phyloP scores from a whole-genome alignment of 352 stramenopile species.

The Pythium oligandrum region DNA sequence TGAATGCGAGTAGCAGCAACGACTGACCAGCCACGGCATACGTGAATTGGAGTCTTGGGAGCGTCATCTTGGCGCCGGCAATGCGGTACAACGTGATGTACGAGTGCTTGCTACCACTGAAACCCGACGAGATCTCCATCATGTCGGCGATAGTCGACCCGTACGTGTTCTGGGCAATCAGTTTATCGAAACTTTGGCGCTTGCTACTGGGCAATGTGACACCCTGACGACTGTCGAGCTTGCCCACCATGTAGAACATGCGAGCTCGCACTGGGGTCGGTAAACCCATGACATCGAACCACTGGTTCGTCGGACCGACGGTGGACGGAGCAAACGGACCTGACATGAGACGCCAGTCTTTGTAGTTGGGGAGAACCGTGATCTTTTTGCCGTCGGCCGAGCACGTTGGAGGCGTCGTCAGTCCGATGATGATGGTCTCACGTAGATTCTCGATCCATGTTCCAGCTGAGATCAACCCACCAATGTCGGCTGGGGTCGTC shows the following conservation, averaged over 20 bases:
- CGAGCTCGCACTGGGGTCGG: slow-evolving; percentile 17
- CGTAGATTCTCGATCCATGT: slow-evolving; percentile 30
- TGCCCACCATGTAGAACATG: slow-evolving; percentile 30
- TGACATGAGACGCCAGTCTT: slow-evolving; percentile 5
- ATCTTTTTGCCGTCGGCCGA: slow-evolving; percentile 3
- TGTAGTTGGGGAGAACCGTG: not conserved
- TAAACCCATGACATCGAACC: slow-evolving; percentile 27
- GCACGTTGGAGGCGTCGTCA: slow-evolving; percentile 11
- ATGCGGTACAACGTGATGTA: slow-evolving; percentile 27
- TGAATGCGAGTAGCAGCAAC: slow-evolving; percentile 23
- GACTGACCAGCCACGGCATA: slow-evolving; percentile 31
- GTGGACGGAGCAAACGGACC: slow-evolving; percentile 1
- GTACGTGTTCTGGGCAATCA: slow-evolving; percentile 28
- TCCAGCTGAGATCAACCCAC: slow-evolving; percentile 21
- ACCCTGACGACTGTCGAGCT: slow-evolving; percentile 17
- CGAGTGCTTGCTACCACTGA: slow-evolving; percentile 16
- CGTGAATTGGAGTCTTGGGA: slow-evolving; percentile 30
- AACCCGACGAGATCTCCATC: slow-evolving; percentile 23
- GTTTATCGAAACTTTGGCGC: slow-evolving; percentile 28
- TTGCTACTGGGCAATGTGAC: slow-evolving; percentile 25
- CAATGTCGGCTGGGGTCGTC: slow-evolving; percentile 30
- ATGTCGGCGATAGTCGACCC: slow-evolving; percentile 25
- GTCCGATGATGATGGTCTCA: slow-evolving; percentile 23
- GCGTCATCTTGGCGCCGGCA: slow-evolving; percentile 17
- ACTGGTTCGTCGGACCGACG: slow-evolving; percentile 19